Conservation (phyloP, 768 basidiomycete genomes). For the Termitomyces sp. region DNA sequence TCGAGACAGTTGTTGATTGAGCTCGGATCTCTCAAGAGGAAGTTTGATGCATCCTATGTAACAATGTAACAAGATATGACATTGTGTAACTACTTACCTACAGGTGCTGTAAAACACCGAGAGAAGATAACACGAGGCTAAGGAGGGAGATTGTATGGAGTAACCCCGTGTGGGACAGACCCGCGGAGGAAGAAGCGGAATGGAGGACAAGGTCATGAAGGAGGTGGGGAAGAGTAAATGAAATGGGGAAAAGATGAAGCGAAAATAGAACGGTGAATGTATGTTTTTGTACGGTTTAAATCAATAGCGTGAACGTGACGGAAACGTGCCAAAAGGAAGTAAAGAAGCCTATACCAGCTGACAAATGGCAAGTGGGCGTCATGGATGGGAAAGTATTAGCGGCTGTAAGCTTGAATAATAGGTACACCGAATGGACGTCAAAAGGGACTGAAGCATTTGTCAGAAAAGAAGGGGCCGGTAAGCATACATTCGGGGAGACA, state of each 20-base stretch:
- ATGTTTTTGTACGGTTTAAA: conserved; percentile 51
- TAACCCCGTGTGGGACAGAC: conserved; percentile 16
- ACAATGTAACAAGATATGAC: conserved; percentile 14
- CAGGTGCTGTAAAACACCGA: conserved; percentile 18
- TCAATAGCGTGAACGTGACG: conserved; percentile 23
- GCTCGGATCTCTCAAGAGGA: background rate
- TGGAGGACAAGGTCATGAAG: conserved; percentile 10
- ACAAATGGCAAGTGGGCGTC: conserved; percentile 14
- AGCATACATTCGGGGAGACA: conserved; percentile 14
- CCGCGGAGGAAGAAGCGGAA: conserved; percentile 16
- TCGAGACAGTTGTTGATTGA: background rate
- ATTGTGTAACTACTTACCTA: conserved; percentile 44
- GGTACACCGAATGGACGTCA: conserved; percentile 13
- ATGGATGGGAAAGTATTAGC: conserved; percentile 13
- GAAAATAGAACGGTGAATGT: conserved; percentile 25
- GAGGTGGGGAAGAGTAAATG: conserved; percentile 13
- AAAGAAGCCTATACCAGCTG: conserved; percentile 34
- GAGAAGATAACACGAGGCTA: conserved; percentile 11
- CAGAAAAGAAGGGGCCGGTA: conserved; percentile 9
- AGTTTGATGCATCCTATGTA: conserved; percentile 20
- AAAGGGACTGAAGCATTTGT: conserved; percentile 12
- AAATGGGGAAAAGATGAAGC: conserved; percentile 30
- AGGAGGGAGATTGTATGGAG: conserved; percentile 16
- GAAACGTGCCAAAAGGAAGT: conserved; percentile 24
- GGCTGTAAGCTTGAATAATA: conserved; percentile 9